Evolutionary conservation across 345 rosid species (phyloP).

Genomic region (Turritis glabra): DNA sequence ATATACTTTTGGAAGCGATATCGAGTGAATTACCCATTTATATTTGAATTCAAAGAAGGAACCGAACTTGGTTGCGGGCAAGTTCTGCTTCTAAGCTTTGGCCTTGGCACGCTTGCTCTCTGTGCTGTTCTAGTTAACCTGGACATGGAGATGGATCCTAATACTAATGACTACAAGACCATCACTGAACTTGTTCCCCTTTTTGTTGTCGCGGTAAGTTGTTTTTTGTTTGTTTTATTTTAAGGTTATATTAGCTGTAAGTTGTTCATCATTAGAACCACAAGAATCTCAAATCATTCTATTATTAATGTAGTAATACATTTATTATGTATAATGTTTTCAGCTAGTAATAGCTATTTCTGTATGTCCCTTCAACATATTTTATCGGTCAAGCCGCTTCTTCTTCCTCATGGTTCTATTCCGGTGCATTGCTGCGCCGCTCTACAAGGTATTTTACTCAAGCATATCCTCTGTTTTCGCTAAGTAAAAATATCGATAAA

Average conservation of each 20-base stretch:
- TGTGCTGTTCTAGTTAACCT: slow-evolving; percentile 44
- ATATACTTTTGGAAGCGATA: slow-evolving; percentile 50
- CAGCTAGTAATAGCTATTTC: slow-evolving; percentile 33
- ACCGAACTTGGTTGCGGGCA: slow-evolving; percentile 48
- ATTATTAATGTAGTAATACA: not conserved
- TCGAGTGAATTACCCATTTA: slow-evolving; percentile 53
- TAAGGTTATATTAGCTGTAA: too few relatives aligned
- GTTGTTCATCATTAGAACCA: not conserved
- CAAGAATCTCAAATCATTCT: not conserved
- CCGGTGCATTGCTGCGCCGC: slow-evolving; percentile 41
- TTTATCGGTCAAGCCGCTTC: slow-evolving; percentile 41
- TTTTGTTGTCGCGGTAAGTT: slow-evolving; percentile 38
- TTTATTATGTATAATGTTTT: not conserved
- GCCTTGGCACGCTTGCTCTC: slow-evolving; percentile 45
- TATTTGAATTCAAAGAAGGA: slow-evolving; percentile 54
- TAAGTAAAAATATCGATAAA: not conserved
- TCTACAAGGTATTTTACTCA: slow-evolving; percentile 36
- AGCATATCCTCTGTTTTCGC: not conserved
- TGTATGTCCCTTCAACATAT: slow-evolving; percentile 40
- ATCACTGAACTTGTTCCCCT: slow-evolving; percentile 53
- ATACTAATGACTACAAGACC: slow-evolving; percentile 46
- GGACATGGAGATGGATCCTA: slow-evolving; percentile 58
- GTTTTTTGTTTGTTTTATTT: too few relatives aligned
- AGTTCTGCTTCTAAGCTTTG: slow-evolving; percentile 50
- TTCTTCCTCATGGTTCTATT: slow-evolving; percentile 40